phyloP scores from a whole-genome alignment of 805 yeast species.

The Maudiozyma serrabonitensis region DNA sequence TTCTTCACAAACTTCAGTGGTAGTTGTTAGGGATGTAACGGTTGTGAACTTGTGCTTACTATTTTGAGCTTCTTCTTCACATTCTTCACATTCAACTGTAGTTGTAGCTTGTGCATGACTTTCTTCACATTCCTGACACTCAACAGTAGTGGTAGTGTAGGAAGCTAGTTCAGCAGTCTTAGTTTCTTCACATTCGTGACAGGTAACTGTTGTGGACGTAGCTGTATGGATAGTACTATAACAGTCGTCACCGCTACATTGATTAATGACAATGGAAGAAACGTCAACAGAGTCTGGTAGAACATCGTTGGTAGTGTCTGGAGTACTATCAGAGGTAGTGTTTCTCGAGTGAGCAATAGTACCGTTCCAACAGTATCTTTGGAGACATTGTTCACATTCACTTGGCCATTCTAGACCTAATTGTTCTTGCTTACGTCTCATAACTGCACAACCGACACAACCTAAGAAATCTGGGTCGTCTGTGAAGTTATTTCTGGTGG shows the following conservation, averaged over 20 bases:
- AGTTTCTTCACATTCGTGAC: constrained; percentile 1
- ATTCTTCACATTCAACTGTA: not conserved
- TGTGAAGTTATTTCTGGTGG: constrained; percentile 56
- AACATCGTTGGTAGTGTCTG: constrained; percentile 2
- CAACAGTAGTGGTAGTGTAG: not conserved
- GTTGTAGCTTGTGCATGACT: not conserved
- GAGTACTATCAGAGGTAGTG: not conserved
- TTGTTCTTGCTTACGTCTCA: constrained; percentile 70
- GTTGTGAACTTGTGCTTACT: not conserved
- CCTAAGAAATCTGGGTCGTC: constrained; percentile 57
- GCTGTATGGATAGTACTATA: constrained; percentile 1
- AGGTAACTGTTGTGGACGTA: constrained; percentile 1
- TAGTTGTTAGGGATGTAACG: not conserved
- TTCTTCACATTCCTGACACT: not conserved
- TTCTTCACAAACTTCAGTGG: not conserved
- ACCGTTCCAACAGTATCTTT: constrained; percentile 70
- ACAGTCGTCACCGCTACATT: not conserved
- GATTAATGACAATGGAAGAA: not conserved
- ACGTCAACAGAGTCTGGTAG: constrained; percentile 1
- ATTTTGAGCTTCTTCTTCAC: not conserved
- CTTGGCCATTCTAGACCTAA: constrained; percentile 44
- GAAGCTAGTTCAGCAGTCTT: not conserved
- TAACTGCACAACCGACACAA: constrained; percentile 75
- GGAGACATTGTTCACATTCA: constrained; percentile 64
- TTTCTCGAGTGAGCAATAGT: constrained; percentile 9